phyloP scores from a whole-genome alignment of 768 basidiomycete species.

The Exidia glandulosa region DNA sequence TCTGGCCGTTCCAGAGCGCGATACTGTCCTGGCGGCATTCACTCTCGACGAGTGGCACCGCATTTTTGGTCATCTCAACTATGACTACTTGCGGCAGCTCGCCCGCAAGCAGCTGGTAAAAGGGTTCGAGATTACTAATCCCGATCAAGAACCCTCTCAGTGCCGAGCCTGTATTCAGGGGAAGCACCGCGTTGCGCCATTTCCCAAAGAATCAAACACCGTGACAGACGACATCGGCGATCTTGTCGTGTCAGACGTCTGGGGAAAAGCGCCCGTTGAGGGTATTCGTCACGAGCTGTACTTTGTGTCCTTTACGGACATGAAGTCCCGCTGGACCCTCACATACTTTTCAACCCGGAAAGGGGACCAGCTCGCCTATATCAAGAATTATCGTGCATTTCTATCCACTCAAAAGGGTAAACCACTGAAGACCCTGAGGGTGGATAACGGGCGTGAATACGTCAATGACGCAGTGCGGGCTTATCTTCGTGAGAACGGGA shows the following conservation, averaged over 20 bases:
- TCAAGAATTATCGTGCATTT: slow-evolving; percentile 1
- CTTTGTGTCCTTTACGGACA: slow-evolving; percentile 7
- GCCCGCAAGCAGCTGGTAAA: slow-evolving; percentile 2
- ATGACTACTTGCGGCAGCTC: slow-evolving; percentile 9
- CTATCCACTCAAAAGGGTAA: slow-evolving; percentile 2
- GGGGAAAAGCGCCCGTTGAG: slow-evolving; percentile 1
- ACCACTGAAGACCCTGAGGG: slow-evolving; percentile 6
- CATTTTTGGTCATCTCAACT: slow-evolving; percentile 16
- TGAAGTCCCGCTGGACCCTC: slow-evolving; percentile 1
- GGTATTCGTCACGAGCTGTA: background rate
- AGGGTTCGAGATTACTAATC: slow-evolving; percentile 14
- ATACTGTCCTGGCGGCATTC: background rate
- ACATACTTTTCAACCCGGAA: slow-evolving; percentile 3
- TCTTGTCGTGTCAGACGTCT: slow-evolving; percentile 2
- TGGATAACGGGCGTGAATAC: slow-evolving; percentile 17
- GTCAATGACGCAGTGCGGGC: slow-evolving; percentile 3
- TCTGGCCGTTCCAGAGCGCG: background rate
- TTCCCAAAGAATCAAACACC: background rate
- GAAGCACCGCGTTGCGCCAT: slow-evolving; percentile 17
- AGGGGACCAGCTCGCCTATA: background rate
- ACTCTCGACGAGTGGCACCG: slow-evolving; percentile 15
- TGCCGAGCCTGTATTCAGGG: slow-evolving; percentile 27
- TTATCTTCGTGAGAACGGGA: slow-evolving; percentile 11
- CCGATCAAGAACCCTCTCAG: slow-evolving; percentile 13
- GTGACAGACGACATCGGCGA: background rate